These are phyloP conservation scores for Phylloboletellus chloephorus DNA, from an alignment of 1,284 basidiomycete genomes.

Conservation along the genomic window DNA sequence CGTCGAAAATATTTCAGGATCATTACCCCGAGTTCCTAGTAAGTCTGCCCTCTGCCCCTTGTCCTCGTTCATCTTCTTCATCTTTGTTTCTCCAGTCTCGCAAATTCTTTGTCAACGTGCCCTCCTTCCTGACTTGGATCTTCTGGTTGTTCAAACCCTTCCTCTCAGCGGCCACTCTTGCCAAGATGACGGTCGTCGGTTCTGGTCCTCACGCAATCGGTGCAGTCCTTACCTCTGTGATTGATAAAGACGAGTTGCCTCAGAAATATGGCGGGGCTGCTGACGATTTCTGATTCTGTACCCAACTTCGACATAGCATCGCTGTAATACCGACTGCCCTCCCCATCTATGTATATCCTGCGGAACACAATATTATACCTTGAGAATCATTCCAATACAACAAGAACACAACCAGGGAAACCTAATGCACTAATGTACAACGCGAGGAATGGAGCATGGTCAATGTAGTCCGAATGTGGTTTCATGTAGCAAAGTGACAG, in stretches of 20 bases:
- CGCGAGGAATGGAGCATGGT: not conserved
- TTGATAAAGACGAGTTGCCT: constrained; percentile 55
- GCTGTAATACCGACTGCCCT: not conserved
- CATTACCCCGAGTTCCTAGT: constrained; percentile 77
- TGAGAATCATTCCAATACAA: constrained; percentile 1
- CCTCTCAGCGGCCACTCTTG: constrained; percentile 60
- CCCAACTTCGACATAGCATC: not conserved
- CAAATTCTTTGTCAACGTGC: constrained; percentile 79
- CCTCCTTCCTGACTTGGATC: constrained; percentile 66
- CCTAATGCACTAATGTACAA: not conserved
- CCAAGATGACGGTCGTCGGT: constrained; percentile 76
- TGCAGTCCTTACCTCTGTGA: constrained; percentile 50
- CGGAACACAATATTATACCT: not conserved
- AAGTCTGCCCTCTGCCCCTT: constrained; percentile 20
- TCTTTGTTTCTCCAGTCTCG: constrained; percentile 41
- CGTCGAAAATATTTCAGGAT: constrained; percentile 62
- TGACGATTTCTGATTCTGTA: constrained; percentile 14
- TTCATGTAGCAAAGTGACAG: no score
- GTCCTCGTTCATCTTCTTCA: not conserved
- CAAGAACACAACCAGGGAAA: not conserved
- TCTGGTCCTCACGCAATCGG: constrained; percentile 51
- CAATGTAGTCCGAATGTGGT: no score
- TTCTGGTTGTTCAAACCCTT: constrained; percentile 79
- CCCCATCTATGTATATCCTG: not conserved
- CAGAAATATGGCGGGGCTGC: constrained; percentile 64